Conservation (phyloP, 306 rosid species). For the Begonia fuchsioides region DNA sequence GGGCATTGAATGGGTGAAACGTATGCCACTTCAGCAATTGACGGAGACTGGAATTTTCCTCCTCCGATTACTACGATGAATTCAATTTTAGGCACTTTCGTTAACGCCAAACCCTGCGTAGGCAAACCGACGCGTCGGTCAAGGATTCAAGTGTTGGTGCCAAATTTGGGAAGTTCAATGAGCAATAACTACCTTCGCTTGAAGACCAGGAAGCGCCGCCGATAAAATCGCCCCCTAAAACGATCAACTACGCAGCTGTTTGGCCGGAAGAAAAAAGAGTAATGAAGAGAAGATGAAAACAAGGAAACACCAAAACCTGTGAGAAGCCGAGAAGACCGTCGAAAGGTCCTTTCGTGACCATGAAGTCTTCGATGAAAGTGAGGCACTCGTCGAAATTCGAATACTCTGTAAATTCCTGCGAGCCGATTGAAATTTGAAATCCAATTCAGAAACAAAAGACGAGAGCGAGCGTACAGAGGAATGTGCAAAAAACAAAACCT, state of each 20-base stretch:
- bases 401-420: constrained; percentile 50
- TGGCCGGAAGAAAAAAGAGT: background rate
- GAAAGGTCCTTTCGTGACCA: constrained; percentile 60
- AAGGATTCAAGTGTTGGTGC: background rate
- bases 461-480: too few relatives aligned
- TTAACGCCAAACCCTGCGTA: constrained; percentile 59
- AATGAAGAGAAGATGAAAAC: background rate
- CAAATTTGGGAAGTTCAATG: background rate
- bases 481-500: constrained; percentile 20
- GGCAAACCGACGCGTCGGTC: too few relatives aligned
- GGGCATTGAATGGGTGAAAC: constrained; percentile 33
- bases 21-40: constrained; percentile 42
- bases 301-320: constrained; percentile 26
- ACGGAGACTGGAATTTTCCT: constrained; percentile 36
- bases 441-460: background rate
- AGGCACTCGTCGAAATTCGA: constrained; percentile 54
- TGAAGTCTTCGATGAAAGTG: constrained; percentile 52
- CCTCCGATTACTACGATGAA: constrained; percentile 66
- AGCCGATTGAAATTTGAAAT: background rate
- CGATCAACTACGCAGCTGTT: background rate
- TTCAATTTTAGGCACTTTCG: constrained; percentile 57
- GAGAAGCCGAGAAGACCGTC: constrained; percentile 93
- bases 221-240: constrained; percentile 67
- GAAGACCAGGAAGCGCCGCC: constrained; percentile 59
- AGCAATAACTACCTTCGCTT: constrained; percentile 35